phyloP scores from a whole-genome alignment of 352 stramenopile genomes.

The Phytophthora sp. region DNA sequence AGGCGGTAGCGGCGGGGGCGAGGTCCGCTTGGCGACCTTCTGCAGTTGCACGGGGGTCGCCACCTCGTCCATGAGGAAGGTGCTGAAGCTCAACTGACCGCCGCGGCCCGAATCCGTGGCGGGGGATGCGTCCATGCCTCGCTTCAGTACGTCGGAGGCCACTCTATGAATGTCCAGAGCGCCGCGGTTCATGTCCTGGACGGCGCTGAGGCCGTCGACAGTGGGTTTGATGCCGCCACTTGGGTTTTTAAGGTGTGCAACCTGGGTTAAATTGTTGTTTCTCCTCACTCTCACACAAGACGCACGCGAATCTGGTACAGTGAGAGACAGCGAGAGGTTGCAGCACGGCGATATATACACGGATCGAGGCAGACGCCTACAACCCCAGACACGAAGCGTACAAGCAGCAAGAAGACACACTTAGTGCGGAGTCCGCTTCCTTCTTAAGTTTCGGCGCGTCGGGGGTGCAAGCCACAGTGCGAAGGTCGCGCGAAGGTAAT shows the following conservation, averaged over 20 bases:
- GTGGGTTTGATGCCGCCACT: not conserved
- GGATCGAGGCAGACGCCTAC: constrained; percentile 1
- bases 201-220: not conserved
- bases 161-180: constrained; percentile 24
- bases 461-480: not conserved
- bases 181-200: constrained; percentile 28
- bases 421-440: constrained; percentile 9
- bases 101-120: constrained; percentile 16
- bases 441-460: constrained; percentile 1
- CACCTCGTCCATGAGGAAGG: constrained; percentile 66
- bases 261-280: constrained; percentile 5
- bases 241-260: not conserved
- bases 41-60: constrained; percentile 38
- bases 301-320: not conserved
- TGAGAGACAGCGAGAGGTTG: constrained; percentile 14
- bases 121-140: constrained; percentile 26
- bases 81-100: constrained; percentile 52
- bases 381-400: constrained; percentile 13
- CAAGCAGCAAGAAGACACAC: not conserved
- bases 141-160: constrained; percentile 17
- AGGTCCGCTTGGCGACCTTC: constrained; percentile 18
- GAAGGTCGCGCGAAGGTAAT: constrained; percentile 1
- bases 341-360: not conserved
- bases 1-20: constrained; percentile 28
- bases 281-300: not conserved